Evolutionary conservation across 1,284 basidiomycete species (phyloP), one percentile per base, ranked within the genome.

Genomic region (Pseudozyma sp.): DNA sequence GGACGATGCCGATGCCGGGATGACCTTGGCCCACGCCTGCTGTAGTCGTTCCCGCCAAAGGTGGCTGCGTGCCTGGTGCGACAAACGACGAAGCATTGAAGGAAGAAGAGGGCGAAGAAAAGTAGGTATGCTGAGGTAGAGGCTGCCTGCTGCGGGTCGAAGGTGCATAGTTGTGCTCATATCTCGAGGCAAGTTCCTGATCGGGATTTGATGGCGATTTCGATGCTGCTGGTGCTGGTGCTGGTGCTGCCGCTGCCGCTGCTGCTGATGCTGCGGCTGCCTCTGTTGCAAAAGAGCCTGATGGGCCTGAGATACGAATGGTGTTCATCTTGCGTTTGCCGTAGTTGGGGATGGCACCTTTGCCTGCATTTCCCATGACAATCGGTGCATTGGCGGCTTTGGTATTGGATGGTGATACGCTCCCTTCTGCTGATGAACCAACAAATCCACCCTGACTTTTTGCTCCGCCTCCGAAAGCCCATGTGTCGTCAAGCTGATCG

Each of bases 81-180:
- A 76, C 79, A 49, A 76, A 82, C 13, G 79, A 78, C 3, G 77
- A 77, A 6, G 79, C 79, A 31, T 84, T 82, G 67, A 83, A 82
- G 13, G 80, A 81, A 5, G 77, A 78, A 2, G 82, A 82, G 5
- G 82, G 79, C 13, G 75, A 73, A 14, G 82, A 82, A 52, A 83
- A 85, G 62, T 80, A 83, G 51, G 77, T 80, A 13, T 77, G 79
- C 44, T 83, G 81, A 1, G 83, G 78, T 3, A 84, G 58, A 13
- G 81, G 76, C 40, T 67, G 59, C 59, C 71, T 69, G 64, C 65
- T 63, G 50, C 74, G 60, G 35, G 79, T 68, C 18, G 70, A 73
- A 16, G 70, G 70, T 3, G 70, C 69, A 34, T 72, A 77, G 42
- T 60, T 59, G 40, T 72, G 74, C 43, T 69, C 52, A 49, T 70